Evolutionary conservation across 2,329 filamentous ascomycete species (phyloP).

Genomic region (Zasmidium citrigriseum): DNA sequence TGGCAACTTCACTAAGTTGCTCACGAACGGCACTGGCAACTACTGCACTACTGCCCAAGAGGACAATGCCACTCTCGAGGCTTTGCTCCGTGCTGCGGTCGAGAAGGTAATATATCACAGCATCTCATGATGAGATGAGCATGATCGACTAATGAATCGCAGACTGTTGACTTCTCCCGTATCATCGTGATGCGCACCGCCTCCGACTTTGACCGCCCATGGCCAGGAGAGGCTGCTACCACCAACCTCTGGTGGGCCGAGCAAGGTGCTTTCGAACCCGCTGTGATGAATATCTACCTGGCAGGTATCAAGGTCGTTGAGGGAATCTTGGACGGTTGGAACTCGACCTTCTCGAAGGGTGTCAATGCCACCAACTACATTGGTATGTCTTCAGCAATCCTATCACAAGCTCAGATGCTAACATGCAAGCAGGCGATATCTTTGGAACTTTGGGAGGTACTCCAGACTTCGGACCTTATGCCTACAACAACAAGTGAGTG

Average conservation of each 20-base stretch:
- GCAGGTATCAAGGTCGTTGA: constrained; percentile 66
- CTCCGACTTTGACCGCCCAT: constrained; percentile 72
- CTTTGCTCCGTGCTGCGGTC: constrained; percentile 60
- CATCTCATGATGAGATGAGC: background rate
- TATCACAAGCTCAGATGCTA: no score
- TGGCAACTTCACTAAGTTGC: constrained; percentile 62
- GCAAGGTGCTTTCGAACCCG: constrained; percentile 65
- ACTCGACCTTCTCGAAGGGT: constrained; percentile 58
- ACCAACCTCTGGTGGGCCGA: constrained; percentile 62
- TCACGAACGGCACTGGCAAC: constrained; percentile 67
- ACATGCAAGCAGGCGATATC: constrained; percentile 44
- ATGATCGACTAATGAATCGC: background rate
- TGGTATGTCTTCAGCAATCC: constrained; percentile 2
- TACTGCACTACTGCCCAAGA: constrained; percentile 75
- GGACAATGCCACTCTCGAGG: constrained; percentile 69
- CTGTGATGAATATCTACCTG: constrained; percentile 66
- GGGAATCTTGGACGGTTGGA: constrained; percentile 65
- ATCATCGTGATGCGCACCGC: constrained; percentile 69
- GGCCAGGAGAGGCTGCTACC: constrained; percentile 56
- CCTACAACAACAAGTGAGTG: constrained; percentile 22
- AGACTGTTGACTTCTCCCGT: constrained; percentile 62
- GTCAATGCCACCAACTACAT: constrained; percentile 65
- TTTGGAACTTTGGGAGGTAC: constrained; percentile 64
- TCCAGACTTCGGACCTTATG: constrained; percentile 26
- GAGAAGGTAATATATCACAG: constrained; percentile 45